A percentile compares a stretch with the other conserved stretches of the same genome.
phyloP scores from a whole-genome alignment of 331 rosid species.

The Ulmus americana region DNA sequence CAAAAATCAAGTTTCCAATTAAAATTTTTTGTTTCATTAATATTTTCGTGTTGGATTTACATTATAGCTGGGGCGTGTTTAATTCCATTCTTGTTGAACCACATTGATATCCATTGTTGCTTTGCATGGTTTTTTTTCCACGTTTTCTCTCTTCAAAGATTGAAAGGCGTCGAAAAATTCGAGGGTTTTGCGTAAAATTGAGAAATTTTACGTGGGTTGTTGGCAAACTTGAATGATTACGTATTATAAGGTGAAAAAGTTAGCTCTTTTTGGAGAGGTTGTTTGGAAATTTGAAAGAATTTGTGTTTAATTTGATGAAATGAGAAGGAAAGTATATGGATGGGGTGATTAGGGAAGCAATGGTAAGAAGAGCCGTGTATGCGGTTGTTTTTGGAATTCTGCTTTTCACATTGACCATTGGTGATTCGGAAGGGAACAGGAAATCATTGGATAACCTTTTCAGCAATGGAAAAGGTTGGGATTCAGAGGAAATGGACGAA shows the following conservation, averaged over 20 bases:
- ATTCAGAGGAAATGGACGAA: constrained; percentile 18
- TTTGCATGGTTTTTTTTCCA: constrained; percentile 30
- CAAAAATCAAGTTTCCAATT: constrained; percentile 10
- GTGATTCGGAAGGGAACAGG: constrained; percentile 55
- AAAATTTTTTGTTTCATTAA: not conserved
- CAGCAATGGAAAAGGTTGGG: constrained; percentile 15
- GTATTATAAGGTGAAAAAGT: constrained; percentile 18
- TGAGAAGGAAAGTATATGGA: constrained; percentile 42
- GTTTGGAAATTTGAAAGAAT: constrained; percentile 12
- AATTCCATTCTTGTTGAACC: too few species aligned
- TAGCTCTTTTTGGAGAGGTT: constrained; percentile 1
- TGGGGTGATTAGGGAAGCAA: constrained; percentile 38
- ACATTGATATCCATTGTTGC: not conserved
- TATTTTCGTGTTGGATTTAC: not conserved
- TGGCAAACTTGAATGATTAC: constrained; percentile 8
- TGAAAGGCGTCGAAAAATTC: constrained; percentile 18
- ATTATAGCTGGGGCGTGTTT: too few species aligned
- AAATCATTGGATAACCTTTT: constrained; percentile 32
- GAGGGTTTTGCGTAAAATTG: constrained; percentile 17
- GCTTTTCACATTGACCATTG: constrained; percentile 59
- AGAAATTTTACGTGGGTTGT: constrained; percentile 12
- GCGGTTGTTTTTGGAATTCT: constrained; percentile 51
- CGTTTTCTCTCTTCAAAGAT: constrained; percentile 16
- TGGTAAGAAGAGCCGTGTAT: constrained; percentile 53
- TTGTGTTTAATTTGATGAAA: constrained; percentile 47